Percentiles rank a stretch among this genome's conserved stretches.
phyloP scores from a whole-genome alignment of 1,139 yeast species.

The Taphrina confusa region DNA sequence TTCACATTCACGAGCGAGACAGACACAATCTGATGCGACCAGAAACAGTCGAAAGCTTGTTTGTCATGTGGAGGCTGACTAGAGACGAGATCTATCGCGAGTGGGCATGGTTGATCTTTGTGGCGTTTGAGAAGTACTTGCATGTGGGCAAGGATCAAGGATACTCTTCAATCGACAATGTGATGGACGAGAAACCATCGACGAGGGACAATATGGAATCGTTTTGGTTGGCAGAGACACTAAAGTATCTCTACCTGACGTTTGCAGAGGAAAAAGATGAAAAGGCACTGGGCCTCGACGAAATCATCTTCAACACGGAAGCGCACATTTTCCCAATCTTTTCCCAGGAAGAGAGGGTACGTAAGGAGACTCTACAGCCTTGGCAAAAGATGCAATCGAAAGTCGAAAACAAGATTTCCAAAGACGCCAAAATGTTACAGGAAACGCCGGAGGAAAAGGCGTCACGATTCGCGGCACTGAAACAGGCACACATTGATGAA shows the following conservation, averaged over 20 bases:
- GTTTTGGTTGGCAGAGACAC: slow-evolving; percentile 92
- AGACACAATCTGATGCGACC: slow-evolving; percentile 88
- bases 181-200: slow-evolving; percentile 54
- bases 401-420: neutral
- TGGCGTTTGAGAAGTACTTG: slow-evolving; percentile 65
- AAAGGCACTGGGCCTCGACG: slow-evolving; percentile 61
- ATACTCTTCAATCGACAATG: slow-evolving; percentile 70
- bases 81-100: slow-evolving; percentile 71
- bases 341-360: neutral
- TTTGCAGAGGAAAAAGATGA: slow-evolving; percentile 60
- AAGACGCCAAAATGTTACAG: neutral
- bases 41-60: slow-evolving; percentile 88
- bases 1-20: slow-evolving; percentile 68
- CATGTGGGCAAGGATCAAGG: slow-evolving; percentile 55
- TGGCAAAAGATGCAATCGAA: slow-evolving; percentile 18
- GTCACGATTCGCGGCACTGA: slow-evolving; percentile 3
- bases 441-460: neutral
- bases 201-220: slow-evolving; percentile 78
- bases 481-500: slow-evolving; percentile 8
- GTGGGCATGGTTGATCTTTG: slow-evolving; percentile 88
- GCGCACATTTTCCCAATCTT: slow-evolving; percentile 89
- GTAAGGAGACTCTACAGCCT: slow-evolving; percentile 10
- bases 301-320: slow-evolving; percentile 83
- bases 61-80: slow-evolving; percentile 76
- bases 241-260: slow-evolving; percentile 79